Percentiles rank a stretch among this genome's conserved stretches.
Conservation (phyloP, 192 early-diverging fungal species). For the Entophlyctis luteolus region DNA sequence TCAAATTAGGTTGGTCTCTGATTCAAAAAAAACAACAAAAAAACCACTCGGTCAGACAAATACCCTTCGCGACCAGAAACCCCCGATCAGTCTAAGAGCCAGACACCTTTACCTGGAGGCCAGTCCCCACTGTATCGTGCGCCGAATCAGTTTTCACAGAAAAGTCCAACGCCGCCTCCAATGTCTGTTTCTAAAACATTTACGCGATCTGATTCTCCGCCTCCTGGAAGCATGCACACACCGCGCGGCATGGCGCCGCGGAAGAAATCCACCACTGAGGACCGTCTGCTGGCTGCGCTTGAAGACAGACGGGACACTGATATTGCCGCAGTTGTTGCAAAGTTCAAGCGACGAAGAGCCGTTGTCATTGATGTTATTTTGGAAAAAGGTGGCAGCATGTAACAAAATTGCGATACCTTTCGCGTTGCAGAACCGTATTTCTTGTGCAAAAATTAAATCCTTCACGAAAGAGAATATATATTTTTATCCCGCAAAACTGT, state of each 20-base stretch:
- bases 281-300: constrained; percentile 24
- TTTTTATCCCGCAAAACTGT: too few relatives aligned
- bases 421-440: too few relatives aligned
- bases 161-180: background rate
- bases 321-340: constrained; percentile 22
- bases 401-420: background rate
- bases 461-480: too few relatives aligned
- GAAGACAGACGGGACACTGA: constrained; percentile 33
- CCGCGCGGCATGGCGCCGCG: background rate
- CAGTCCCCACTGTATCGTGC: background rate
- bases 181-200: background rate
- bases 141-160: background rate
- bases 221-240: constrained; percentile 11
- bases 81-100: background rate
- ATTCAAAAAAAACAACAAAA: background rate
- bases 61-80: constrained; percentile 1
- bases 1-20: background rate
- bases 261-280: constrained; percentile 18
- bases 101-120: background rate
- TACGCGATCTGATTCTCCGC: too few relatives aligned
- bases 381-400: constrained; percentile 25
- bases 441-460: too few relatives aligned
- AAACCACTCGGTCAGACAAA: background rate
- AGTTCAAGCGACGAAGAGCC: constrained; percentile 29
- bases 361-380: constrained; percentile 34